Conservation (phyloP, 1,284 basidiomycete genomes). For the Marasmius oreades region DNA sequence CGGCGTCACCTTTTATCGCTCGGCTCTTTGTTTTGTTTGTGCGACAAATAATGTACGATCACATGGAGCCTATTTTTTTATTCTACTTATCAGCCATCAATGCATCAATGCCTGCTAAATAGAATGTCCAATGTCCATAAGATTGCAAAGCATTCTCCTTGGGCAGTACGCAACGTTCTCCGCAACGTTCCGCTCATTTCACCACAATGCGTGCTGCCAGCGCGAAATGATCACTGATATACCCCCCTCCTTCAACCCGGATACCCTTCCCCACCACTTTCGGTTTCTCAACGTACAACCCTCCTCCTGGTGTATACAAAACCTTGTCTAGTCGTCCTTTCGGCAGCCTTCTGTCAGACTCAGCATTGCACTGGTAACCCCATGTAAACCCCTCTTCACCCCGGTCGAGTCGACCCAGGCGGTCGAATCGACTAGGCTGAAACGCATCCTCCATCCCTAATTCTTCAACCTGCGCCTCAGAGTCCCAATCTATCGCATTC, state of each 20-base stretch:
- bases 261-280: conserved; percentile 52
- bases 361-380: conserved; percentile 51
- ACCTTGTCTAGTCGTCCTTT: conserved; percentile 60
- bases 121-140: too few relatives aligned
- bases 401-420: too few relatives aligned
- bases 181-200: neutral
- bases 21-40: neutral
- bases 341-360: conserved; percentile 32
- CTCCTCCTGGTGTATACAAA: conserved; percentile 45
- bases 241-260: conserved; percentile 32
- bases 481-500: conserved; percentile 54
- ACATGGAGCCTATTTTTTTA: neutral
- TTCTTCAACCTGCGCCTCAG: conserved; percentile 36
- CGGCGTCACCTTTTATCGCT: conserved; percentile 1
- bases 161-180: too few relatives aligned
- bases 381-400: conserved; percentile 56
- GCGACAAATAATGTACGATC: neutral
- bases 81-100: neutral
- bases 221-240: conserved; percentile 66
- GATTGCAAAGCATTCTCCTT: too few relatives aligned
- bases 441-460: conserved; percentile 56
- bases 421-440: conserved; percentile 22
- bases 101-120: too few relatives aligned
- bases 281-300: conserved; percentile 48
- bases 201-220: conserved; percentile 34